Base-by-base conservation (phyloP, 2,329 filamentous ascomycete genomes). In the Pseudogymnoascus sp. region DNA sequence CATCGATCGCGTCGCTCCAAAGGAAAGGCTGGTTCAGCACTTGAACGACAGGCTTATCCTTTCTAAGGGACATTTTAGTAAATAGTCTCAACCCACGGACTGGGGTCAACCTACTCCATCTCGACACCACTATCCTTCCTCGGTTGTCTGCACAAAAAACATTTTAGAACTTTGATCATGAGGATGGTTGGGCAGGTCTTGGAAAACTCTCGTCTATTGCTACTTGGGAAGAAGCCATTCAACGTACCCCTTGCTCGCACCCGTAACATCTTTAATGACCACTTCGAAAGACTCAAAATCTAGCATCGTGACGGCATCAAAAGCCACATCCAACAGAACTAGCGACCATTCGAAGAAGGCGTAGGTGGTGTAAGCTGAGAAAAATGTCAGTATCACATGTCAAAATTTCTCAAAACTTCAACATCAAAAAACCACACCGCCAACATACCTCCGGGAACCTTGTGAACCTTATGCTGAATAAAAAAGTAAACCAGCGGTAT, bases 261-360 rank as follows among this genome's bases (percentile, higher is more conserved):
- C 92, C 79, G 92, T 93, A 68, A 92, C 83, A 78, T 97, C 93
- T 79, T 85, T 91, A 67, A 99, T 82, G 69, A 92, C 82, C 71
- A 99, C 79, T 75, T 97, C 93, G 72, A 97, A 90, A 62, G 88
- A 85, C 66, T 87, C 82, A 78, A 97, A 99, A 78, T 99, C 94
- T 70, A 96, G 79, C 63, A 91, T 88, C 10, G 94, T 97, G 64
- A 97, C 89, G 61, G 94, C 91, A 78, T 99, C 94, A 77, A 99
- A 99, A 31, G 84, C 93, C 63, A 99, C 92, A 75, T 99, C 94
- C 74, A 96, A 91, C 68, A 99, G 80, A 72, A 99, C 92, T 65
- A 99, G 81, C 21, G 92, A 81, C 94, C 94, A 99, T 76, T 99
- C 94, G 76, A 97, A 97, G 77, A 99, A 97, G 66, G 94, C 89